Base-by-base conservation (phyloP, 495 filamentous ascomycete species). In the Podospora comata region DNA sequence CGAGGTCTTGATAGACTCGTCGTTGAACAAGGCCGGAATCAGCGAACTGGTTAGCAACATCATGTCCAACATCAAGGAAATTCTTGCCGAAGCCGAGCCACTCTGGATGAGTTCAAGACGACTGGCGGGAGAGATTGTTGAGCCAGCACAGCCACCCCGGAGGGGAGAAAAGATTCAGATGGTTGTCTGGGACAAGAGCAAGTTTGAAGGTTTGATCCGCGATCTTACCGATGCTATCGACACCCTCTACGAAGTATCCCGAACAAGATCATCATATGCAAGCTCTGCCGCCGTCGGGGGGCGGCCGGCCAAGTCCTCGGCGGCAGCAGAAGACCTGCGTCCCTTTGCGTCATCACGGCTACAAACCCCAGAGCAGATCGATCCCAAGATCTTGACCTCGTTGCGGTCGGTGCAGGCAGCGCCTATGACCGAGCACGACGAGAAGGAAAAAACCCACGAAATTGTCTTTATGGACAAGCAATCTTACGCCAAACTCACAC, bases 1-100 rank as follows among this genome's bases (percentile, higher is more conserved):
- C 70, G 92, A 91, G 70, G 72, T 79, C 28, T 70, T 78, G 32
- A 96, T 96, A 74, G 93, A 97, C 75, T 92, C 93, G 74, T 91
- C 90, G 0, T 80, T 96, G 32, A 91, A 88, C 66, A 86, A 90
- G 66, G 93, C 93, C 62, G 93, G 93, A 32, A 85, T 94, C 65
- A 93, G 91, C 70, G 92, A 96, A 79, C 85, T 94, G 2, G 94
- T 97, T 13, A 88, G 88, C 60, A 95, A 91, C 76, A 92, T 97
- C 64, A 91, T 97, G 88, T 87, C 87, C 20, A 92, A 91, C 5
- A 97, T 97, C 74, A 92, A 92, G 77, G 91, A 93, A 66, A 88
- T 94, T 27, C 83, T 96, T 48, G 90, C 91, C 57, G 91, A 96
- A 74, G 92, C 92, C 19, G 93, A 97, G 76, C 85, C 85, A 39